Evolutionary conservation across 305 asterid genomes (phyloP).

Genomic region (Coffea humblotiana): DNA sequence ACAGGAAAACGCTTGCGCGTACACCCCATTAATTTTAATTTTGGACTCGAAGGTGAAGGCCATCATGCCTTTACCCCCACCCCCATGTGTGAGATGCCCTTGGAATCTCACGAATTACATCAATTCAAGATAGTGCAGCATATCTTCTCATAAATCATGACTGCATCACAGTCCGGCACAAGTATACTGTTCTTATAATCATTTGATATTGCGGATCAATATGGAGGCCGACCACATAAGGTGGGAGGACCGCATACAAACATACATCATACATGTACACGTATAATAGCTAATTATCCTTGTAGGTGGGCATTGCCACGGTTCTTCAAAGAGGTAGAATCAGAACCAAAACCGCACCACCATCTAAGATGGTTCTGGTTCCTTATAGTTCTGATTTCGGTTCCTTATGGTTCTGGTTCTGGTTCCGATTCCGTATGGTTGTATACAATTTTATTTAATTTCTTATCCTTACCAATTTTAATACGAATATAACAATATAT

Average conservation of each 20-base stretch:
- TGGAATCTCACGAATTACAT: neutral
- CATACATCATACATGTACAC: neutral
- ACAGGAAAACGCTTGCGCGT: constrained; percentile 1
- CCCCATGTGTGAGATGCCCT: neutral
- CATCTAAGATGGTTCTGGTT: too few relatives aligned
- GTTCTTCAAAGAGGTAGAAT: too few relatives aligned
- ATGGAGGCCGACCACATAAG: neutral
- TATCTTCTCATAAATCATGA: neutral
- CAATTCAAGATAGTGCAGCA: neutral
- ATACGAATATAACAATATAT: too few relatives aligned
- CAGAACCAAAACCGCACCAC: too few relatives aligned
- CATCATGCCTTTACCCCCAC: constrained; percentile 1
- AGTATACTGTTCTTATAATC: neutral
- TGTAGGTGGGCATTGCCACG: too few relatives aligned
- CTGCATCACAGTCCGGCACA: too few relatives aligned
- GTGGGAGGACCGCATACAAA: neutral
- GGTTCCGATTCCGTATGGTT: too few relatives aligned
- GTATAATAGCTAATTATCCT: too few relatives aligned
- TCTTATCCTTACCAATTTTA: too few relatives aligned
- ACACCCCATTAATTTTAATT: neutral
- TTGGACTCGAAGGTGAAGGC: neutral
- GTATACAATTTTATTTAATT: too few relatives aligned
- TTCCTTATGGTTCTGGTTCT: too few relatives aligned
- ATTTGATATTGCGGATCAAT: neutral
- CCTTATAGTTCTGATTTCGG: too few relatives aligned